Evolutionary conservation across 1,284 basidiomycete genomes (phyloP), one percentile per base, ranked within the genome.

Genomic region (Kwoniella shivajii): DNA sequence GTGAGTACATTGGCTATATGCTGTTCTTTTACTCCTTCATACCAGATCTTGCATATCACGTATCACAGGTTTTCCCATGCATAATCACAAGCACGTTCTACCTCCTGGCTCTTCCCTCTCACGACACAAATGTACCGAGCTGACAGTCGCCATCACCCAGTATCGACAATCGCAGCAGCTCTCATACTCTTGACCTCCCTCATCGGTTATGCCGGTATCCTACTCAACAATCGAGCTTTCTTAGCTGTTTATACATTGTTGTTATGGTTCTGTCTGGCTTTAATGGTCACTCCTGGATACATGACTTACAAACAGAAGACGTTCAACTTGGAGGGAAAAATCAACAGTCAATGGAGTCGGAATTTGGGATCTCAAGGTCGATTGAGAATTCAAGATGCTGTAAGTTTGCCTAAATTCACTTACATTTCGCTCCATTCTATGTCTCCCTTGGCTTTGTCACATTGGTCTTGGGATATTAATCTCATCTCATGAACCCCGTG

Each of bases 151-250:
- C 11, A 11, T 43, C 6, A 44, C 18, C 6, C 66, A 81, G 82
- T 89, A 55, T 82, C 86, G 56, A 89, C 87, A 2, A 75, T 87
- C 54, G 80, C 73, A 13, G 75, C 68, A 22, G 79, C 82, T 4
- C 77, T 88, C 61, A 80, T 85, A 54, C 73, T 88, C 55, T 79
- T 88, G 57, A 84, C 86, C 20, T 80, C 85, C 18, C 75, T 89
- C 45, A 75, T 88, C 47, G 88, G 88, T 22, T 80, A 85, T 60
- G 82, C 83, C 39, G 88, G 88, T 42, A 82, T 85, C 11, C 76
- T 89, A 54, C 82, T 90, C 59, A 88, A 89, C 78, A 88, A 86
- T 50, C 85, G 88, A 20, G 83, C 86, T 10, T 83, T 89, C 67
- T 82, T 90, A 58, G 86, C 87, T 6, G 79, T 86, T 47, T 90